These are phyloP conservation scores for Metschnikowia anglica DNA, from an alignment of 805 yeast species.

Conservation along the genomic window DNA sequence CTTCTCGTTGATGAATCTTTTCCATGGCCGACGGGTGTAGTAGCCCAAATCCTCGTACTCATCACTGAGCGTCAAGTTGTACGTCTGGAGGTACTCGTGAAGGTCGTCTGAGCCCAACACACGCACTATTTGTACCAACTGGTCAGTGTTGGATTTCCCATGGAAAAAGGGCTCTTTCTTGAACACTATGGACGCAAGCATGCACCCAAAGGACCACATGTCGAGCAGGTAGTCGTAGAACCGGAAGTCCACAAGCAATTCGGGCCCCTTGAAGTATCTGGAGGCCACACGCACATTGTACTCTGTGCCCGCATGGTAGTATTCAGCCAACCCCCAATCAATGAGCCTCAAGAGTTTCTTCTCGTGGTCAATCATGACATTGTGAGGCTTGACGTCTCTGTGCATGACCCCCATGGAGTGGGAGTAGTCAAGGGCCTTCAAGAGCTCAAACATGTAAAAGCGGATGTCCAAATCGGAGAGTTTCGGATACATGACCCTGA, in stretches of 20 bases:
- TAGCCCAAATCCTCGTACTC: conserved; percentile 80
- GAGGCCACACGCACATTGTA: conserved; percentile 92
- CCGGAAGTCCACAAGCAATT: conserved; percentile 75
- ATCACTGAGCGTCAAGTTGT: conserved; percentile 64
- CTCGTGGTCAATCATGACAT: conserved; percentile 86
- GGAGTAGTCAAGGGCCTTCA: conserved; percentile 80
- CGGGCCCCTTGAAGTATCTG: conserved; percentile 90
- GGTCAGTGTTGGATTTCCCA: conserved; percentile 89
- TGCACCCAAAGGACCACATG: conserved; percentile 89
- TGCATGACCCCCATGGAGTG: conserved; percentile 96
- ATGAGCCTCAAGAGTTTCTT: conserved; percentile 64
- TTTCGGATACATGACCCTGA: conserved; percentile 80
- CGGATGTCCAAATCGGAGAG: conserved; percentile 74
- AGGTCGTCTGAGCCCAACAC: conserved; percentile 84
- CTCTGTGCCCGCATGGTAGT: conserved; percentile 85
- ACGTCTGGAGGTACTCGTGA: conserved; percentile 62
- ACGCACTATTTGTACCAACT: conserved; percentile 83
- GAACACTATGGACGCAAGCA: conserved; percentile 85
- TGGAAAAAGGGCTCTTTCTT: conserved; percentile 91
- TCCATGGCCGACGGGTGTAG: conserved; percentile 68
- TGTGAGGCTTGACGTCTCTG: conserved; percentile 91
- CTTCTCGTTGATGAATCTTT: conserved; percentile 53
- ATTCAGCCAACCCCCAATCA: conserved; percentile 96
- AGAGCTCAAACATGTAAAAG: conserved; percentile 77
- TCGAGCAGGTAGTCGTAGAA: conserved; percentile 87